Percentiles rank a stretch among this genome's conserved stretches.
phyloP scores from a whole-genome alignment of 495 filamentous ascomycete species.

The Hyaloscypha finlandica region DNA sequence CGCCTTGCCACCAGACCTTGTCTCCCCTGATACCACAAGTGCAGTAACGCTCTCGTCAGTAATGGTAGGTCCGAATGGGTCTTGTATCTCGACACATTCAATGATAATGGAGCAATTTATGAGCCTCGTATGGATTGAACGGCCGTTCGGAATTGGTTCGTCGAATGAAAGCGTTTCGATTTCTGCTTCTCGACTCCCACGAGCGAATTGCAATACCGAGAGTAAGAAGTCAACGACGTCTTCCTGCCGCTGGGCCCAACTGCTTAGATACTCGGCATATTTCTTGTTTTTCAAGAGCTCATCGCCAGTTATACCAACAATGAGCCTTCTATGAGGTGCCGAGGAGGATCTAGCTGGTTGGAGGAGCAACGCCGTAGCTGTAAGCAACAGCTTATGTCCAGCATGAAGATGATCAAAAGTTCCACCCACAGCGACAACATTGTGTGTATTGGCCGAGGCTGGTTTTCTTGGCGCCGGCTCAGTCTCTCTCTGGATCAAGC shows the following conservation, averaged over 20 bases:
- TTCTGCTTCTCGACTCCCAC: constrained; percentile 33
- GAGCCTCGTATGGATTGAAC: constrained; percentile 41
- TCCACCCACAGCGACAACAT: constrained; percentile 77
- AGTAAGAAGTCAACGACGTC: constrained; percentile 70
- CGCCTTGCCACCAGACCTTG: constrained; percentile 74
- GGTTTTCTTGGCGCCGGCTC: constrained; percentile 27
- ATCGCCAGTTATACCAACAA: constrained; percentile 87
- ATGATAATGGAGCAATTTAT: constrained; percentile 50
- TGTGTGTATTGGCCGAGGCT: constrained; percentile 23
- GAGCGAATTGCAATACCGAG: constrained; percentile 60
- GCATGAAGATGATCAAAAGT: constrained; percentile 97
- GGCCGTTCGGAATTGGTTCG: constrained; percentile 26
- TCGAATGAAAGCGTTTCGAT: constrained; percentile 36
- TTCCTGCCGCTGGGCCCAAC: constrained; percentile 72
- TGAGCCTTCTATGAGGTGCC: constrained; percentile 52
- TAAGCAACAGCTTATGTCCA: constrained; percentile 93
- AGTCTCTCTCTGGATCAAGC: constrained; percentile 34
- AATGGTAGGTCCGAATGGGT: constrained; percentile 90
- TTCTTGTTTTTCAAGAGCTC: constrained; percentile 85
- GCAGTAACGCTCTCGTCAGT: constrained; percentile 77
- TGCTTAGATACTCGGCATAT: constrained; percentile 74
- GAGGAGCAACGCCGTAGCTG: constrained; percentile 75
- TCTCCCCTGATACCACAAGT: constrained; percentile 89
- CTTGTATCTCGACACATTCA: constrained; percentile 80
- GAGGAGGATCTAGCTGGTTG: constrained; percentile 47